Conservation (phyloP, 768 basidiomycete species). For the Phaeotremella fagi region DNA sequence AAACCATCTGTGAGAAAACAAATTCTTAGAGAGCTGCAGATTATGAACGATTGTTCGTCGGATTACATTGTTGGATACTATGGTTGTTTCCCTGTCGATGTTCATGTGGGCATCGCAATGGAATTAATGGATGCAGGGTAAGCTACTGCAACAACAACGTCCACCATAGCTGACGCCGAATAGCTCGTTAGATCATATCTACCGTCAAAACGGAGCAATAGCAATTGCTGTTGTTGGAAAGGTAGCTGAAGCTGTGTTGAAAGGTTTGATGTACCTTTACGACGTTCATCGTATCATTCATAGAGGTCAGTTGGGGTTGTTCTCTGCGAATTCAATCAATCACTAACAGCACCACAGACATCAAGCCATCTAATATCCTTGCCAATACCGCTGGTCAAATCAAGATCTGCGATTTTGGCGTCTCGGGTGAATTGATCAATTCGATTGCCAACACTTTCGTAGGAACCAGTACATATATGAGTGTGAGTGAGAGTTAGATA, state of each 20-base stretch:
- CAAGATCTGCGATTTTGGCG: slow-evolving; percentile 99
- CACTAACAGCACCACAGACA: slow-evolving; percentile 57
- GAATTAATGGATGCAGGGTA: slow-evolving; percentile 59
- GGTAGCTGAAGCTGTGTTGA: slow-evolving; percentile 90
- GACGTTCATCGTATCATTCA: slow-evolving; percentile 87
- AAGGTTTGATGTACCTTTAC: slow-evolving; percentile 93
- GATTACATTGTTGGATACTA: slow-evolving; percentile 94
- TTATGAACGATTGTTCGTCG: slow-evolving; percentile 96
- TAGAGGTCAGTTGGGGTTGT: slow-evolving; percentile 65
- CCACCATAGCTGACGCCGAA: background rate
- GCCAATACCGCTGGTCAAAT: slow-evolving; percentile 91
- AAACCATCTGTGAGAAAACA: slow-evolving; percentile 96
- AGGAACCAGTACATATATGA: slow-evolving; percentile 99
- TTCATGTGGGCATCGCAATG: slow-evolving; percentile 99
- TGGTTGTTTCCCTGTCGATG: slow-evolving; percentile 93
- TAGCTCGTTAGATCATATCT: slow-evolving; percentile 84
- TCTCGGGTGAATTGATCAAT: slow-evolving; percentile 97
- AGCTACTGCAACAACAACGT: slow-evolving; percentile 5
- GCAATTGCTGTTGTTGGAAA: slow-evolving; percentile 87
- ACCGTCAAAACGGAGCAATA: slow-evolving; percentile 91
- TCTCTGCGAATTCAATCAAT: background rate
- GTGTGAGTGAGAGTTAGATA: slow-evolving; percentile 55
- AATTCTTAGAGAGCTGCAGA: slow-evolving; percentile 93
- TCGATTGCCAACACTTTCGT: slow-evolving; percentile 99
- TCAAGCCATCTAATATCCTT: slow-evolving; percentile 97